These are phyloP conservation scores for Suhomyces xylopsoci DNA, from an alignment of 805 yeast genomes.

Conservation along the genomic window DNA sequence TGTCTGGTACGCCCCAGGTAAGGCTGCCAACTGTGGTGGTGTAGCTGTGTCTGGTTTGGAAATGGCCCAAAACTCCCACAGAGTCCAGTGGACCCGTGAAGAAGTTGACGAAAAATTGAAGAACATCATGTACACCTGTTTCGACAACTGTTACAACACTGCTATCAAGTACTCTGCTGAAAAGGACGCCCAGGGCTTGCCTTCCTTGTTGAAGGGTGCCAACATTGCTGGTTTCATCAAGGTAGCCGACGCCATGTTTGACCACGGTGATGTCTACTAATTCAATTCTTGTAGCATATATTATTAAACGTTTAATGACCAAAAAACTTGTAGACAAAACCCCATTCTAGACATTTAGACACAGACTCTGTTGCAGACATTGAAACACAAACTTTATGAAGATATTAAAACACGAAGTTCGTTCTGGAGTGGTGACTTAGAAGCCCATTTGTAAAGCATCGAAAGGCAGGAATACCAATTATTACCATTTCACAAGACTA, in stretches of 20 bases:
- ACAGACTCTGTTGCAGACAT: neutral
- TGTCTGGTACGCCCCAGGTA: slow-evolving; percentile 99
- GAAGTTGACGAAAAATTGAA: slow-evolving; percentile 89
- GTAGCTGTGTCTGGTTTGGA: slow-evolving; percentile 97
- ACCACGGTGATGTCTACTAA: slow-evolving; percentile 80
- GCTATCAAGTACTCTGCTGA: slow-evolving; percentile 78
- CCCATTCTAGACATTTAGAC: too few relatives aligned
- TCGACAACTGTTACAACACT: slow-evolving; percentile 87
- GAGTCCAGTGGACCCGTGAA: slow-evolving; percentile 86
- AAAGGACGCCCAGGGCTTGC: slow-evolving; percentile 57
- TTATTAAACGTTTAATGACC: slow-evolving; percentile 1
- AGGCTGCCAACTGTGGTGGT: slow-evolving; percentile 99
- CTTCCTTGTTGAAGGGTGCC: slow-evolving; percentile 97
- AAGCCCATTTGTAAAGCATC: too few relatives aligned
- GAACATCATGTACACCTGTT: slow-evolving; percentile 89
- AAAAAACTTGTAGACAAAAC: too few relatives aligned
- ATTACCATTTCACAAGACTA: too few relatives aligned
- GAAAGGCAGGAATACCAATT: too few relatives aligned
- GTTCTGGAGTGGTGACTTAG: too few relatives aligned
- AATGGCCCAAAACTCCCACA: slow-evolving; percentile 99
- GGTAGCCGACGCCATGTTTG: slow-evolving; percentile 98
- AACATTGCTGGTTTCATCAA: slow-evolving; percentile 98
- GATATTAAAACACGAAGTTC: too few relatives aligned
- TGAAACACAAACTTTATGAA: too few relatives aligned
- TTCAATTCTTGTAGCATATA: slow-evolving; percentile 2